These are phyloP conservation scores for Entophlyctis luteolus DNA, from an alignment of 192 early-diverging fungal genomes.

Conservation along the genomic window DNA sequence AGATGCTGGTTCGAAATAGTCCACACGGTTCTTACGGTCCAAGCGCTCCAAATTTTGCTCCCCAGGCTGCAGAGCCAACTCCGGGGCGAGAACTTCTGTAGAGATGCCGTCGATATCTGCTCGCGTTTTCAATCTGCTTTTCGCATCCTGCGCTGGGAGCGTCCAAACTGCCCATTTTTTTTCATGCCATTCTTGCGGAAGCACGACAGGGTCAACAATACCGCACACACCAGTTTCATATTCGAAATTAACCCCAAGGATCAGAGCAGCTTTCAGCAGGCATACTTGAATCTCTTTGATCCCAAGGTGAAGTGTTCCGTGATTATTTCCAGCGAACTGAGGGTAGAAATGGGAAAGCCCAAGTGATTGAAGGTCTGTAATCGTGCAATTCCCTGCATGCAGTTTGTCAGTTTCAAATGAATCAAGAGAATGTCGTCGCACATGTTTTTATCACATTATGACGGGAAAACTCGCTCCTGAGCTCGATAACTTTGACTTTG, in stretches of 20 bases:
- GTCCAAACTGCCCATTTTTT: slow-evolving; percentile 24
- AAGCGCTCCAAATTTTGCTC: slow-evolving; percentile 21
- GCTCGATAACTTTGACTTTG: slow-evolving; percentile 32
- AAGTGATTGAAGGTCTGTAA: slow-evolving; percentile 30
- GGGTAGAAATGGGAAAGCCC: slow-evolving; percentile 34
- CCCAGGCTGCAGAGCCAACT: slow-evolving; percentile 31
- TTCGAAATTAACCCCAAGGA: slow-evolving; percentile 30
- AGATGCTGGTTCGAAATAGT: slow-evolving; percentile 33
- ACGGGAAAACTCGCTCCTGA: slow-evolving; percentile 34
- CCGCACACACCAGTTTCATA: slow-evolving; percentile 37
- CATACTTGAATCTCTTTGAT: slow-evolving; percentile 36
- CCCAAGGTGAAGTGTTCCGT: slow-evolving; percentile 28
- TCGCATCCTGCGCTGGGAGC: slow-evolving; percentile 27
- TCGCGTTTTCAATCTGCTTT: slow-evolving; percentile 8
- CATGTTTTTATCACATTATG: slow-evolving; percentile 50
- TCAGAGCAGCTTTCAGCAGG: slow-evolving; percentile 35
- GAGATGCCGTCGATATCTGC: slow-evolving; percentile 4
- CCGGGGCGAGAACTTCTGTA: slow-evolving; percentile 1
- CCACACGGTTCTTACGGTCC: slow-evolving; percentile 26
- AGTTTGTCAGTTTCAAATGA: not conserved
- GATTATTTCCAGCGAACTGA: slow-evolving; percentile 25
- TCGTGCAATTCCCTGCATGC: slow-evolving; percentile 19
- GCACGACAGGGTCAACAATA: slow-evolving; percentile 28
- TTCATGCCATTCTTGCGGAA: not conserved
- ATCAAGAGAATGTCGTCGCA: slow-evolving; percentile 11